A percentile compares a stretch with the other conserved stretches of the same genome.
These are phyloP conservation scores for Phytophthora pistaciae DNA, from an alignment of 352 stramenopile species.

Conservation along the genomic window DNA sequence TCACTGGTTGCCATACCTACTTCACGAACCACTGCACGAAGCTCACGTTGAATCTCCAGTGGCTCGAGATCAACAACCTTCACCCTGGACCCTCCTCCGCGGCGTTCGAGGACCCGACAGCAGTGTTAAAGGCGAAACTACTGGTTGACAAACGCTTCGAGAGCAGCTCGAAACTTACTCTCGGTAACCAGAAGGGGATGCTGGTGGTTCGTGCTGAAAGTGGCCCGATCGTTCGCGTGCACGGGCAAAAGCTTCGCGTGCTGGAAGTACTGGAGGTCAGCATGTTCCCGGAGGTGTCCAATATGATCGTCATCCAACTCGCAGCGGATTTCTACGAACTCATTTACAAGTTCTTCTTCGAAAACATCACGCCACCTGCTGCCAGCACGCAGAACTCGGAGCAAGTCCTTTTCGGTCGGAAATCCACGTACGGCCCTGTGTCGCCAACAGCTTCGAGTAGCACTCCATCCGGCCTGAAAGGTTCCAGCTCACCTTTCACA, in stretches of 20 bases:
- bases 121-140: constrained; percentile 77
- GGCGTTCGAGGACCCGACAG: constrained; percentile 77
- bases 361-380: constrained; percentile 39
- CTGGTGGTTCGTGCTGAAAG: constrained; percentile 80
- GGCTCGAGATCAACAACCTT: constrained; percentile 86
- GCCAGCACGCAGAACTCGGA: constrained; percentile 52
- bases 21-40: constrained; percentile 81
- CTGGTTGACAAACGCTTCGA: constrained; percentile 68
- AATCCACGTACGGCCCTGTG: constrained; percentile 22
- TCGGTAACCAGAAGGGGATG: constrained; percentile 74
- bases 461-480: constrained; percentile 17
- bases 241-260: constrained; percentile 76
- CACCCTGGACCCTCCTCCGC: constrained; percentile 77
- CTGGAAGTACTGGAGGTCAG: constrained; percentile 84
- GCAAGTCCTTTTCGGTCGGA: constrained; percentile 70
- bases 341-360: constrained; percentile 90
- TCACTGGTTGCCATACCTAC: constrained; percentile 75
- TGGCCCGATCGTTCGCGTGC: constrained; percentile 66
- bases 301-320: constrained; percentile 89
- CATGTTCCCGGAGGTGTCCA: constrained; percentile 84
- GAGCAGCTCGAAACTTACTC: constrained; percentile 33
- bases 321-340: constrained; percentile 85
- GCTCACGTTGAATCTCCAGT: constrained; percentile 79
- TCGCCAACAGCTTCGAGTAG: constrained; percentile 23
- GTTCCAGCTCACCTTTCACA: constrained; percentile 26